Base-by-base conservation (phyloP, 306 rosid genomes). In the Alnus glutinosa region DNA sequence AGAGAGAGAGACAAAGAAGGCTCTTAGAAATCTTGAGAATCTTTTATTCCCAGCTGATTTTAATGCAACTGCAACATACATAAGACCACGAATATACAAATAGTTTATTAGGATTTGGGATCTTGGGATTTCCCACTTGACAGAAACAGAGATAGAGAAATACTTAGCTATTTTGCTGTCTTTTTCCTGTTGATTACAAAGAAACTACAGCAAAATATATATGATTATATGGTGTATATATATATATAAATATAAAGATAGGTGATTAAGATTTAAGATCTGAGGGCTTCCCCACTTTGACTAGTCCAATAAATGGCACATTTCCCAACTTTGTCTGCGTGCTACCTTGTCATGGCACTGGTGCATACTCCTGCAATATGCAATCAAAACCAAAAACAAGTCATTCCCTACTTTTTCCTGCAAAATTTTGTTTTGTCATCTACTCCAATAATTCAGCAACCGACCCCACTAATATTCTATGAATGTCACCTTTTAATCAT, bases 261-360 rank as follows among this genome's bases (percentile, higher is more conserved):
- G 79, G 77, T 80, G 88, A 74, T 64, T 82, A 72, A 75, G 81
- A 86, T 84, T 78, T 84, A 75, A 80, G 87, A 74, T 78, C 74
- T 32, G 55, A 58, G 79, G 61, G 80, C 51, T 73, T 87, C 87
- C 82, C 78, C 88, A 75, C 80, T 77, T 76, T 47, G 75, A 71
- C 83, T 81, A 79, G 83, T 13, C 83, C 81, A 84, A 62, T 42
- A 52, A 76, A 81, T 86, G 85, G 82, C 86, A 83, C 83, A 34
- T 85, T 85, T 85, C 87, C 87, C 89, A 87, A 51, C 87, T 88
- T 85, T 82, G 89, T 87, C 79, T 85, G 52, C 86, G 81, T 75
- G 89, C 90, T 73, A 85, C 90, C 84, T 77, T 87, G 77, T 85
- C 85, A 88, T 88, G 89, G 58, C 5, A 74, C 73, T 30, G 92